Conservation (phyloP, 352 stramenopile genomes). For the Phytophthora europaea region DNA sequence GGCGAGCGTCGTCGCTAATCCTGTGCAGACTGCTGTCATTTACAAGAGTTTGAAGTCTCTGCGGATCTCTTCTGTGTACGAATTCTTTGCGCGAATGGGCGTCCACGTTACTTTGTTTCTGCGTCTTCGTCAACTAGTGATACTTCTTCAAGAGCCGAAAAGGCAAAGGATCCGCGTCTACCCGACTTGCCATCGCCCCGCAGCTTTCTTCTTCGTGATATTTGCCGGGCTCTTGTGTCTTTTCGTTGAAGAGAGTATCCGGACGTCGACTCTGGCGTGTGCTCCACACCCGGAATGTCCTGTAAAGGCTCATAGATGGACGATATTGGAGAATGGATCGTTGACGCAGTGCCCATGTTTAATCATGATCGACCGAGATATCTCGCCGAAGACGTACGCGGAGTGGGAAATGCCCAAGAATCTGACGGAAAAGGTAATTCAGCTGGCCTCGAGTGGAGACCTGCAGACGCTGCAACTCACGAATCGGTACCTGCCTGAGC, state of each 20-base stretch:
- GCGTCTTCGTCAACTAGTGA: neutral
- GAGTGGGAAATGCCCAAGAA: constrained; percentile 44
- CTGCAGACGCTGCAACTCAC: constrained; percentile 45
- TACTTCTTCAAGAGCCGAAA: constrained; percentile 10
- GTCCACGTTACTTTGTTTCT: constrained; percentile 28
- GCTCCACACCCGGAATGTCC: constrained; percentile 35
- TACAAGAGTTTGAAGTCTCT: constrained; percentile 43
- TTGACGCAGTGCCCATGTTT: constrained; percentile 52
- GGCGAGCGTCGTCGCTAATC: constrained; percentile 31
- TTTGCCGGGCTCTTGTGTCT: constrained; percentile 16
- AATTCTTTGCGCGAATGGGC: constrained; percentile 43
- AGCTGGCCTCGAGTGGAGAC: constrained; percentile 32
- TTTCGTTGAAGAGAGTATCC: constrained; percentile 33
- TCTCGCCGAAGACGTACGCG: constrained; percentile 27
- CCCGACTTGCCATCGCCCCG: constrained; percentile 13
- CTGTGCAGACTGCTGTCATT: constrained; percentile 32
- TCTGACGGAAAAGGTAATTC: constrained; percentile 39
- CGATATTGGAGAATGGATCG: constrained; percentile 4
- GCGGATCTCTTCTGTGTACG: constrained; percentile 33
- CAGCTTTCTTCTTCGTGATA: constrained; percentile 19
- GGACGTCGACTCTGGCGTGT: constrained; percentile 23
- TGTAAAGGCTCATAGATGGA: constrained; percentile 39
- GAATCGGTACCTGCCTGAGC: constrained; percentile 37
- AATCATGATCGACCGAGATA: constrained; percentile 44
- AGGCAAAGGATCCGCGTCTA: constrained; percentile 16